phyloP scores from a whole-genome alignment of 2,329 filamentous ascomycete genomes.

The Fusarium sp. region DNA sequence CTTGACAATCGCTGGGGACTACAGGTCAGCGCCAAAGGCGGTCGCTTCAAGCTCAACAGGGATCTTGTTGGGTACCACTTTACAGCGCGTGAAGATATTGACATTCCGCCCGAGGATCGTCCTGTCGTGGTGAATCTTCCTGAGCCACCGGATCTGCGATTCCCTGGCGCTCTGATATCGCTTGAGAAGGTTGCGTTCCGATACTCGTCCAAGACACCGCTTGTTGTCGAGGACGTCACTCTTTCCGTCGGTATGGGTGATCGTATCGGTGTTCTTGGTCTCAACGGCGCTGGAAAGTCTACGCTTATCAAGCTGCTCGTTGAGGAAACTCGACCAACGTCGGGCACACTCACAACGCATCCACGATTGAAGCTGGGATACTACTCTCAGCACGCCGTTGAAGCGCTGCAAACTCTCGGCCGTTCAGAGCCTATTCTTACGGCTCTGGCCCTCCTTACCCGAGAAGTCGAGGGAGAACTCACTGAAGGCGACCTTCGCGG shows the following conservation, averaged over 20 bases:
- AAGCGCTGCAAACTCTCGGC: conserved; percentile 73
- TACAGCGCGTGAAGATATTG: conserved; percentile 75
- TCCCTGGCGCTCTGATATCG: conserved; percentile 80
- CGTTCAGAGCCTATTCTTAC: conserved; percentile 68
- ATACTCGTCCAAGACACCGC: conserved; percentile 63
- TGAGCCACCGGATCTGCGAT: conserved; percentile 77
- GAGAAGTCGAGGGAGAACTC: conserved; percentile 66
- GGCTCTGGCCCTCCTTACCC: conserved; percentile 74
- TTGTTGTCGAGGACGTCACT: conserved; percentile 73
- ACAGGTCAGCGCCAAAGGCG: conserved; percentile 79
- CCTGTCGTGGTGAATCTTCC: conserved; percentile 72
- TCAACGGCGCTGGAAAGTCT: conserved; percentile 88
- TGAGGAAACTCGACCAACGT: conserved; percentile 69
- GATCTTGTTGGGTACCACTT: conserved; percentile 76
- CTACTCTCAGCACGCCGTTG: conserved; percentile 85
- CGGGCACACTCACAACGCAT: conserved; percentile 75
- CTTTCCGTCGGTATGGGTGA: conserved; percentile 81
- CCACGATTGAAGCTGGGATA: conserved; percentile 79
- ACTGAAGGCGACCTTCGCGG: conserved; percentile 78
- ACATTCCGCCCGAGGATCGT: conserved; percentile 75
- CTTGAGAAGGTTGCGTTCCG: conserved; percentile 78
- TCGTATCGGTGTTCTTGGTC: conserved; percentile 80
- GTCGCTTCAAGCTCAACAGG: conserved; percentile 84
- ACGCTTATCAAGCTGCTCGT: conserved; percentile 81
- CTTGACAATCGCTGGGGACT: conserved; percentile 86